These are phyloP conservation scores for Candida wancherniae DNA, from an alignment of 805 yeast species.

Conservation along the genomic window DNA sequence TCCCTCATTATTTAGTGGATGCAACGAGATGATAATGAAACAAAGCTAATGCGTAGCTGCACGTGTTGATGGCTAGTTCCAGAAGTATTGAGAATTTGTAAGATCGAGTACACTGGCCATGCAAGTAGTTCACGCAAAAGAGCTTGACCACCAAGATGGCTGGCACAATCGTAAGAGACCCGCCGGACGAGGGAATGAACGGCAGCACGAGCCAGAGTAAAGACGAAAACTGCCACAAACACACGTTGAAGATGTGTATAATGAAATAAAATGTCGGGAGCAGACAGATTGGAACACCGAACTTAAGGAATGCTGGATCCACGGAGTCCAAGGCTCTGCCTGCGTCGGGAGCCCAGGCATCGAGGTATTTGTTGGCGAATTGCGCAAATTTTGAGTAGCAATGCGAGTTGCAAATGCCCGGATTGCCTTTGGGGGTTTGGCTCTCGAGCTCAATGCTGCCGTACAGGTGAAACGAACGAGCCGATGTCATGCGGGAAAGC, in stretches of 20 bases:
- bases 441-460: conserved; percentile 17
- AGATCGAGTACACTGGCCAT: conserved; percentile 10
- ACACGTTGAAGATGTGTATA: conserved; percentile 4
- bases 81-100: conserved; percentile 9
- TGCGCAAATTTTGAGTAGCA: conserved; percentile 20
- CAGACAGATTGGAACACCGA: conserved; percentile 11
- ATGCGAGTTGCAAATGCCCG: conserved; percentile 19
- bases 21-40: too few relatives aligned
- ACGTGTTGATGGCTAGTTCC: conserved; percentile 6
- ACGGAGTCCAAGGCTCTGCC: conserved; percentile 2
- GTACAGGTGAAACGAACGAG: conserved; percentile 8
- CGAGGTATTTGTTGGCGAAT: conserved; percentile 16
- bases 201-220: conserved; percentile 9
- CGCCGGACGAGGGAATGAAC: conserved; percentile 1
- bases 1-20: too few relatives aligned
- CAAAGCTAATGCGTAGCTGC: too few relatives aligned
- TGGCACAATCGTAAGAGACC: not conserved
- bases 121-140: conserved; percentile 14
- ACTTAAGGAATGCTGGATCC: conserved; percentile 15
- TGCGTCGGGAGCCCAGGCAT: conserved; percentile 8
- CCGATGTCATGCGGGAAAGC: conserved; percentile 9
- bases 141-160: conserved; percentile 5
- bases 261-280: conserved; percentile 9
- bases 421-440: conserved; percentile 11
- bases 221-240: conserved; percentile 13